Conservation (phyloP, 768 basidiomycete genomes). For the Clitopilus passeckerianus region DNA sequence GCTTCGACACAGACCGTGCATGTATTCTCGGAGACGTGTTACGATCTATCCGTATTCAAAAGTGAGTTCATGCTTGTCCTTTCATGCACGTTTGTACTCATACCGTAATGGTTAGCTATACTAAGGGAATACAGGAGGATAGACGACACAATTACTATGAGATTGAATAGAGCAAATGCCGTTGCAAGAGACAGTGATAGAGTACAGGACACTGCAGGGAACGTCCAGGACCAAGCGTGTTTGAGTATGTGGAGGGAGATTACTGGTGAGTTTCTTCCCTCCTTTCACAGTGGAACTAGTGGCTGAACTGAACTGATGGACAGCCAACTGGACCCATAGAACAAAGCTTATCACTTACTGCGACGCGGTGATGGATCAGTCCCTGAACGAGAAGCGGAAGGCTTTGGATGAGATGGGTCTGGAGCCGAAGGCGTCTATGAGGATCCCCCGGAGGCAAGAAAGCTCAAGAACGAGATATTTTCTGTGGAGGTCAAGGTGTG, state of each 20-base stretch:
- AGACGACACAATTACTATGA: conserved; percentile 77
- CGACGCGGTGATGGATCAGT: conserved; percentile 61
- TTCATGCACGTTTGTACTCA: not conserved
- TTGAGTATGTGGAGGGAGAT: conserved; percentile 74
- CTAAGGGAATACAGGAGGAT: conserved; percentile 77
- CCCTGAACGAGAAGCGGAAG: conserved; percentile 50
- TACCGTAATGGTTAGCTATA: conserved; percentile 47
- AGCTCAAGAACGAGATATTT: conserved; percentile 49
- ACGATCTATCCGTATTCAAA: conserved; percentile 76
- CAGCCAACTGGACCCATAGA: conserved; percentile 69
- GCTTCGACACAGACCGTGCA: conserved; percentile 59
- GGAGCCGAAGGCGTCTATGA: conserved; percentile 16
- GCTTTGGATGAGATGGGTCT: conserved; percentile 26
- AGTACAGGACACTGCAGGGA: conserved; percentile 35
- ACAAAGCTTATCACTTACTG: conserved; percentile 76
- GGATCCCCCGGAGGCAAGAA: conserved; percentile 37
- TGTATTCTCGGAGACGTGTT: conserved; percentile 69
- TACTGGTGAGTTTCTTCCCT: conserved; percentile 48
- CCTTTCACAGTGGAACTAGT: conserved; percentile 14
- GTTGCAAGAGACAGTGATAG: conserved; percentile 72
- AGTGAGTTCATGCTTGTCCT: conserved; percentile 29
- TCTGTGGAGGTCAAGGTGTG: conserved; percentile 70
- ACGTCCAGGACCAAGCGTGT: conserved; percentile 71
- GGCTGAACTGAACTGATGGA: not conserved
- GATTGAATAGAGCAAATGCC: conserved; percentile 75